A percentile compares a stretch with the other conserved stretches of the same genome.
Evolutionary conservation across 2,329 filamentous ascomycete genomes (phyloP).

Genomic region (Metarhizium anisopliae): DNA sequence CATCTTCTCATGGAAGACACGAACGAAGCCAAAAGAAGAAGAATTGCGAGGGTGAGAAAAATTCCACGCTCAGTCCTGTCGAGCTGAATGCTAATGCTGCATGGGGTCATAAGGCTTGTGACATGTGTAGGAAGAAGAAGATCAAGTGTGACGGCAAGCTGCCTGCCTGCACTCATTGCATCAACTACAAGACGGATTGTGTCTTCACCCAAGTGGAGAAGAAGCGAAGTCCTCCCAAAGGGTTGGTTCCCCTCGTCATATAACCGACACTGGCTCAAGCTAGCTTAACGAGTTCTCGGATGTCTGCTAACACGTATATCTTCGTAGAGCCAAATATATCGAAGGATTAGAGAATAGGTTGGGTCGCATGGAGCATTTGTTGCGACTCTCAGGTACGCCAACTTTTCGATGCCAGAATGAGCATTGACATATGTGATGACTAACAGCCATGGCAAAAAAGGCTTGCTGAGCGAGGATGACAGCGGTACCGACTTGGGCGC

Average conservation of each 20-base stretch:
- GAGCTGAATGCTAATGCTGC: constrained; percentile 5
- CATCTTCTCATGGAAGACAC: constrained; percentile 51
- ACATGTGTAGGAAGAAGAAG: constrained; percentile 95
- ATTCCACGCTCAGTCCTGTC: not conserved
- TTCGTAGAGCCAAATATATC: constrained; percentile 81
- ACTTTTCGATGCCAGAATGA: not conserved
- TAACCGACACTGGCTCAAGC: not conserved
- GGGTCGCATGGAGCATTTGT: constrained; percentile 88
- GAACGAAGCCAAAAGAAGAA: constrained; percentile 78
- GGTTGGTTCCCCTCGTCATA: constrained; percentile 44
- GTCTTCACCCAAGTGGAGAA: constrained; percentile 98
- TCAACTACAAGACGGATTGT: constrained; percentile 97
- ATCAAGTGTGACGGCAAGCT: constrained; percentile 98
- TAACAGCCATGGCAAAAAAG: constrained; percentile 21
- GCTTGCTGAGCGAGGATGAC: constrained; percentile 78
- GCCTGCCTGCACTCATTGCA: constrained; percentile 89
- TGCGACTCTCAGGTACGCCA: constrained; percentile 65
- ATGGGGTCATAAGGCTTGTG: constrained; percentile 57
- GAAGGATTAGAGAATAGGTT: constrained; percentile 91
- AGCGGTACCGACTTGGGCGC: constrained; percentile 80
- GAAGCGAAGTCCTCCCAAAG: constrained; percentile 94
- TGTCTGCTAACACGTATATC: constrained; percentile 1
- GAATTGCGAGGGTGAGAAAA: constrained; percentile 70
- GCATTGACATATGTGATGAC: not conserved
- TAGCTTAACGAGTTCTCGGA: constrained; percentile 10